phyloP scores from a whole-genome alignment of 2,329 filamentous ascomycete genomes.

The Tympanopsis confertula region DNA sequence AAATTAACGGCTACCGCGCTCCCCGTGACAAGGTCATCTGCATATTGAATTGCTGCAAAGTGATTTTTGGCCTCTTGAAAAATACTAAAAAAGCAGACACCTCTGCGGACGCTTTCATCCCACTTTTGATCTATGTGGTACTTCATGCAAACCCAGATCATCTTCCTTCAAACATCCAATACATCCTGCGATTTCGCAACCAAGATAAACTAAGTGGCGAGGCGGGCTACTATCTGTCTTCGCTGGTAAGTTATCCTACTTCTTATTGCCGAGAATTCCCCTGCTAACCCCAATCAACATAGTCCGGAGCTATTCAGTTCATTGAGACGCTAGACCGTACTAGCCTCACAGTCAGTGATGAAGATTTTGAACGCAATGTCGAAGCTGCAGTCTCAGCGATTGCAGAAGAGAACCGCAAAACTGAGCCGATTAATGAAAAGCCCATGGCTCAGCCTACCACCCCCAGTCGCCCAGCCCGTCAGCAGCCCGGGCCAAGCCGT shows the following conservation, averaged over 20 bases:
- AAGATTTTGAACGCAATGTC: conserved; percentile 63
- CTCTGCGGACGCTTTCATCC: conserved; percentile 62
- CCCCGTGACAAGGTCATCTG: conserved; percentile 69
- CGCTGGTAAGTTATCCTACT: conserved; percentile 32
- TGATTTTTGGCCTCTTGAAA: conserved; percentile 62
- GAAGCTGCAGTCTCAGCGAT: conserved; percentile 66
- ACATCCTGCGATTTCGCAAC: conserved; percentile 65
- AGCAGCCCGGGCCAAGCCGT: conserved; percentile 7
- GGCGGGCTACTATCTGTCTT: conserved; percentile 66
- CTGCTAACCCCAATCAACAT: conserved; percentile 8
- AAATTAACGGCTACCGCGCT: conserved; percentile 65
- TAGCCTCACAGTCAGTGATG: conserved; percentile 58
- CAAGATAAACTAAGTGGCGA: conserved; percentile 66
- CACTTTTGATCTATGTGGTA: conserved; percentile 63
- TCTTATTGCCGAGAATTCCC: neutral
- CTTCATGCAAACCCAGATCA: conserved; percentile 63
- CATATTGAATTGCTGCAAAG: conserved; percentile 68
- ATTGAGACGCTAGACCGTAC: conserved; percentile 65
- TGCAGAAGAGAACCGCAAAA: conserved; percentile 50
- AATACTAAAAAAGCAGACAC: conserved; percentile 56
- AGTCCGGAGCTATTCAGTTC: conserved; percentile 61
- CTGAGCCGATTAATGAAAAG: conserved; percentile 43
- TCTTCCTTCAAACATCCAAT: conserved; percentile 66
- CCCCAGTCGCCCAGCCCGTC: conserved; percentile 24
- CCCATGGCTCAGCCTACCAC: conserved; percentile 36